Conservation (phyloP, 352 stramenopile genomes). For the Phytopythium aichiense region DNA sequence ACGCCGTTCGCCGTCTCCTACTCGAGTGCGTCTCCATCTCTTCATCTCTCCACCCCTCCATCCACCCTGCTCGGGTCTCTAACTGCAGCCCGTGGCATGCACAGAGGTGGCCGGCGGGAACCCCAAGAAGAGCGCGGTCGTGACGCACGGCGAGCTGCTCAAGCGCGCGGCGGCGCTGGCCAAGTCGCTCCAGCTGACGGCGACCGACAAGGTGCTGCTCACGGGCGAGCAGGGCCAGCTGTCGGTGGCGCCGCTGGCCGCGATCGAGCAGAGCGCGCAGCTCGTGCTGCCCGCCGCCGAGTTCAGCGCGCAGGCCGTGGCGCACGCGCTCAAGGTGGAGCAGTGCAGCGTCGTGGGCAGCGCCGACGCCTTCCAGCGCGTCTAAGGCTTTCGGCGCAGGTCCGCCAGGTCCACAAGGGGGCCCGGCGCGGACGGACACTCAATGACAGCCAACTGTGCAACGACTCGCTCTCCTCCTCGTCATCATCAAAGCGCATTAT, state of each 20-base stretch:
- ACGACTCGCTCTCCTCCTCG: too few relatives aligned
- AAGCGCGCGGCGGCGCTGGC: slow-evolving; percentile 64
- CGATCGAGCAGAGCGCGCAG: slow-evolving; percentile 68
- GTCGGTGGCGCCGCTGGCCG: slow-evolving; percentile 69
- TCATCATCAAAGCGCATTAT: too few relatives aligned
- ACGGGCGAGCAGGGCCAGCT: slow-evolving; percentile 62
- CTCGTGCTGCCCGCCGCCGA: slow-evolving; percentile 77
- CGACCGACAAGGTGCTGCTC: slow-evolving; percentile 80
- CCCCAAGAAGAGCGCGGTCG: slow-evolving; percentile 73
- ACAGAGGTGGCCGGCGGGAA: slow-evolving; percentile 70
- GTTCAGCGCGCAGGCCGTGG: slow-evolving; percentile 56
- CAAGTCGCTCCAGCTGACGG: slow-evolving; percentile 70
- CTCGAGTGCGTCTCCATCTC: slow-evolving; percentile 51
- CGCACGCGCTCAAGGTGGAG: slow-evolving; percentile 76
- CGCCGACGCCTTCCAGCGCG: slow-evolving; percentile 77
- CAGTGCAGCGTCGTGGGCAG: slow-evolving; percentile 75
- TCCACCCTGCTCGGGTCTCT: background rate
- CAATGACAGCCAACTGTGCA: too few relatives aligned
- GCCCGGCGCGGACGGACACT: too few relatives aligned
- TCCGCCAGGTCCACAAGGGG: too few relatives aligned
- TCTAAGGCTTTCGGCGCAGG: slow-evolving; percentile 29
- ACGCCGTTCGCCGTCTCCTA: slow-evolving; percentile 75
- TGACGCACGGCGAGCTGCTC: slow-evolving; percentile 80
- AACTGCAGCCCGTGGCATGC: background rate
- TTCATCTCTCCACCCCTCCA: slow-evolving; percentile 2